These are phyloP conservation scores for Volvariella volvacea DNA, from an alignment of 1,284 basidiomycete genomes.

Conservation along the genomic window DNA sequence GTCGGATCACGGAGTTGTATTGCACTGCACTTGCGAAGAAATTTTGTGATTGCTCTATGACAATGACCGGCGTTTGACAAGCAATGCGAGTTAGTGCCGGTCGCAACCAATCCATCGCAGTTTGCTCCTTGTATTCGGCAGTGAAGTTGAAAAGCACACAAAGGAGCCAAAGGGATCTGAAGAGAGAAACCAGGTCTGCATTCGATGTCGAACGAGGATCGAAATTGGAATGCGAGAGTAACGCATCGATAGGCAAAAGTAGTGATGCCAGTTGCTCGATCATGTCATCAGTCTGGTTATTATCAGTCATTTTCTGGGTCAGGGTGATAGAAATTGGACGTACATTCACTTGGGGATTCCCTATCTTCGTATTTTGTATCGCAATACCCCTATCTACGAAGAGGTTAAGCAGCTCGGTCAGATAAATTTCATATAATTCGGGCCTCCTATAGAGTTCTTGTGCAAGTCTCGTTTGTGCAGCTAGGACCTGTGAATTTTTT, in stretches of 20 bases:
- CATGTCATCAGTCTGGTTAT: slow-evolving; percentile 68
- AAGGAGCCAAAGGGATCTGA: slow-evolving; percentile 94
- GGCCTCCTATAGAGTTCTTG: slow-evolving; percentile 68
- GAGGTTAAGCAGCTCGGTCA: slow-evolving; percentile 80
- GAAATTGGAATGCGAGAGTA: slow-evolving; percentile 76
- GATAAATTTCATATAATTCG: slow-evolving; percentile 73
- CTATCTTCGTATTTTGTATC: slow-evolving; percentile 75
- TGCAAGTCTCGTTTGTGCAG: slow-evolving; percentile 84
- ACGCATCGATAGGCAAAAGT: slow-evolving; percentile 84
- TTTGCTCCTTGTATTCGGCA: slow-evolving; percentile 40
- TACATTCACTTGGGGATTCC: slow-evolving; percentile 62
- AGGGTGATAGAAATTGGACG: slow-evolving; percentile 9
- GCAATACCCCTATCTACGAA: slow-evolving; percentile 91
- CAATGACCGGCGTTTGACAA: slow-evolving; percentile 80
- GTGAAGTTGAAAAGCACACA: slow-evolving; percentile 81
- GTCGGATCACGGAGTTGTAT: slow-evolving; percentile 90
- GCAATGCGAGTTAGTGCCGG: slow-evolving; percentile 81
- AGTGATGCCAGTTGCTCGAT: slow-evolving; percentile 82
- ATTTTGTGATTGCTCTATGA: slow-evolving; percentile 80
- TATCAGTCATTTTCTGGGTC: slow-evolving; percentile 7
- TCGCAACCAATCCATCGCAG: slow-evolving; percentile 70
- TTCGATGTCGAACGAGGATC: slow-evolving; percentile 46
- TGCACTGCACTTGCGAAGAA: slow-evolving; percentile 87
- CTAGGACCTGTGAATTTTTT: slow-evolving; percentile 61
- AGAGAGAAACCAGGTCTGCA: slow-evolving; percentile 71